Evolutionary conservation across 768 basidiomycete species (phyloP).

Genomic region (Leccinellum albellum): DNA sequence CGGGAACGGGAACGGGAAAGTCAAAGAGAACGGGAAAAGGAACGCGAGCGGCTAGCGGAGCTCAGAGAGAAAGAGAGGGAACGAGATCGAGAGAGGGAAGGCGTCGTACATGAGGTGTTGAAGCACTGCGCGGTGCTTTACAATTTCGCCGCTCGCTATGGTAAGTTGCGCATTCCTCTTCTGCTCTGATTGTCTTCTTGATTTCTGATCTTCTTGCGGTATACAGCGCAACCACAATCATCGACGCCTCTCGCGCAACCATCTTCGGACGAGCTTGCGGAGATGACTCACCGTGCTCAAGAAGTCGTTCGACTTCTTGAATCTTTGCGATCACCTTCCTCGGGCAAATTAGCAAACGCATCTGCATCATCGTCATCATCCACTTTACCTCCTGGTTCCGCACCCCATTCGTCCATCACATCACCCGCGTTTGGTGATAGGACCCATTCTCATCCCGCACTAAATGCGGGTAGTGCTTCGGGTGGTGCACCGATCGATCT

Average conservation of each 20-base stretch:
- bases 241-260: conserved; percentile 51
- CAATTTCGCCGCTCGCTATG: conserved; percentile 63
- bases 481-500: conserved; percentile 23
- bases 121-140: conserved; percentile 59
- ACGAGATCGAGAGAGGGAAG: conserved; percentile 19
- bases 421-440: conserved; percentile 22
- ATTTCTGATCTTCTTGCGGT: conserved; percentile 3
- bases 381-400: conserved; percentile 4
- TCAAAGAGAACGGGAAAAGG: conserved; percentile 20
- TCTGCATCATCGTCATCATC: conserved; percentile 14
- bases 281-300: conserved; percentile 67
- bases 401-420: conserved; percentile 16
- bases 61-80: conserved; percentile 24
- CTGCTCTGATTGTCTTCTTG: not conserved
- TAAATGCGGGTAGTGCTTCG: conserved; percentile 21
- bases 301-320: conserved; percentile 69
- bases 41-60: conserved; percentile 22
- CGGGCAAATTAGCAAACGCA: conserved; percentile 17
- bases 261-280: conserved; percentile 50
- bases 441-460: conserved; percentile 29
- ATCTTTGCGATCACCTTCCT: conserved; percentile 23
- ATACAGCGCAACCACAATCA: conserved; percentile 36
- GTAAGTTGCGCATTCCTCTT: conserved; percentile 34
- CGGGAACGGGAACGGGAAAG: conserved; percentile 22
- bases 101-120: conserved; percentile 24